phyloP scores from a whole-genome alignment of 495 filamentous ascomycete species.

The Xylaria longipes region DNA sequence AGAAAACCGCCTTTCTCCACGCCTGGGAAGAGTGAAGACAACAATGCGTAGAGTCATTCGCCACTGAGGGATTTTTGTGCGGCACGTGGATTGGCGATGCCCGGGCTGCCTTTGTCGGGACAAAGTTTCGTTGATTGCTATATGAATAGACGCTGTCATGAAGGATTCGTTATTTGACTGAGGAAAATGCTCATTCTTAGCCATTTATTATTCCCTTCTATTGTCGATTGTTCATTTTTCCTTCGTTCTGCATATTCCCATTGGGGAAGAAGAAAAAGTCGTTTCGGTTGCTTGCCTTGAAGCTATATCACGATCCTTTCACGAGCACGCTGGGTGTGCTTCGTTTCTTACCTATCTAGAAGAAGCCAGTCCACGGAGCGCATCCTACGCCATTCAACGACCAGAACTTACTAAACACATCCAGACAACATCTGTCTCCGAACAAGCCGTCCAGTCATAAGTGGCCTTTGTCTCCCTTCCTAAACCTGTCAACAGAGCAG shows the following conservation, averaged over 20 bases:
- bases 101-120: not conserved
- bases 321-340: slow-evolving; percentile 20
- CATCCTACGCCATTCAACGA: not conserved
- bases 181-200: not conserved
- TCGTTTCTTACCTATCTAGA: not conserved
- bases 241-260: slow-evolving; percentile 13
- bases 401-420: not conserved
- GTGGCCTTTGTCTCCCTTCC: not conserved
- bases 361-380: not conserved
- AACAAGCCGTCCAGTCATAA: not conserved
- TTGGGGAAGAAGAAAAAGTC: not conserved
- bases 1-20: slow-evolving; percentile 12
- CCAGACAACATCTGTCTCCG: not conserved
- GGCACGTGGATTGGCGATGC: not conserved
- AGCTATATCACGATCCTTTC: not conserved
- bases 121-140: not conserved
- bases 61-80: not conserved
- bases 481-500: not conserved
- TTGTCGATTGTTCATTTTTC: not conserved
- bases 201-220: not conserved
- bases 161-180: not conserved
- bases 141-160: not conserved
- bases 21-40: not conserved
- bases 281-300: not conserved
- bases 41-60: slow-evolving; percentile 6